A percentile compares a stretch with the other conserved stretches of the same genome.
These are phyloP conservation scores for Coemansia sp. DNA, from an alignment of 192 early-diverging fungal species.

Conservation along the genomic window DNA sequence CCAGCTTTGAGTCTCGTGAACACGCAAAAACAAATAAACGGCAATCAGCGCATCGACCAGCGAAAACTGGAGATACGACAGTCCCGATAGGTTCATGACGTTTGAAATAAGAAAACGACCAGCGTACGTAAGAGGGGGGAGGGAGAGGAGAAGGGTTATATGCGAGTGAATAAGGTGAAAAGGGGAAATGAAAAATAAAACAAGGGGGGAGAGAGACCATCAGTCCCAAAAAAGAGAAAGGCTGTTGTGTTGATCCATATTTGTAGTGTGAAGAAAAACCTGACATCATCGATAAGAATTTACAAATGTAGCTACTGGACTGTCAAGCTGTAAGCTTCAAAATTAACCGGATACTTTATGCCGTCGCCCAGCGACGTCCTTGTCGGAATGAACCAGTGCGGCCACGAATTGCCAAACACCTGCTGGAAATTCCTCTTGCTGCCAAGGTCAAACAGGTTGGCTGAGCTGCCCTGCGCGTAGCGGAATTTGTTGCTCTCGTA, in stretches of 20 bases:
- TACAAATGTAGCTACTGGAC: slow-evolving; percentile 2
- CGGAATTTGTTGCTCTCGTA: slow-evolving; percentile 11
- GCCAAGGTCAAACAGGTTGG: slow-evolving; percentile 53
- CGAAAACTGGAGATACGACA: slow-evolving; percentile 50
- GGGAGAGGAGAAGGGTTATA: slow-evolving; percentile 6
- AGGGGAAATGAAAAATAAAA: slow-evolving; percentile 1
- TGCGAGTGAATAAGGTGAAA: slow-evolving; percentile 10
- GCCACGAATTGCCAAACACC: slow-evolving; percentile 57
- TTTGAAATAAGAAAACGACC: slow-evolving; percentile 2
- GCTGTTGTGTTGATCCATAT: no score
- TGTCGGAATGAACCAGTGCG: slow-evolving; percentile 57
- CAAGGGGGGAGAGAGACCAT: no score
- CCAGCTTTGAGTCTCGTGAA: slow-evolving; percentile 33
- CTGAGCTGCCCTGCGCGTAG: slow-evolving; percentile 5
- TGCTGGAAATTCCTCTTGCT: slow-evolving; percentile 53
- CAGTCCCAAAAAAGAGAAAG: no score
- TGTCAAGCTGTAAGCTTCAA: slow-evolving; percentile 43
- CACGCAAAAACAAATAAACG: slow-evolving; percentile 33
- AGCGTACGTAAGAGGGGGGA: slow-evolving; percentile 1
- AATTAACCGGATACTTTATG: slow-evolving; percentile 53
- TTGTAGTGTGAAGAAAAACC: no score
- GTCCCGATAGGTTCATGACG: slow-evolving; percentile 48
- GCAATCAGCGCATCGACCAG: slow-evolving; percentile 45
- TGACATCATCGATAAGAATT: no score
- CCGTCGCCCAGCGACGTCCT: slow-evolving; percentile 56